phyloP scores from a whole-genome alignment of 2,329 filamentous ascomycete species.

The Scytalidium lignicola region DNA sequence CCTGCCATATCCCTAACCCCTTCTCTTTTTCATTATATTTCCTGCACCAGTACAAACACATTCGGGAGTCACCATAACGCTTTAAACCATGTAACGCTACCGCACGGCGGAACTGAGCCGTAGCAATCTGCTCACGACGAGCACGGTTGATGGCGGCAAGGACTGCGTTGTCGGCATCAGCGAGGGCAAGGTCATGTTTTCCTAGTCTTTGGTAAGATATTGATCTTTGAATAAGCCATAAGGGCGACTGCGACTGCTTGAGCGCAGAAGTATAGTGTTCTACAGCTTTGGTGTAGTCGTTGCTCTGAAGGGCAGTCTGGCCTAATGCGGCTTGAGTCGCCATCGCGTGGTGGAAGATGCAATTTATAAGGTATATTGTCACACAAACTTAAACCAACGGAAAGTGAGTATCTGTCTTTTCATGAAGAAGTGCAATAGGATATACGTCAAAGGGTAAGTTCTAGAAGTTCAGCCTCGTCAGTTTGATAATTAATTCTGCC shows the following conservation, averaged over 20 bases:
- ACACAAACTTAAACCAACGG: too few species aligned
- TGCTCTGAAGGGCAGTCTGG: conserved; percentile 54
- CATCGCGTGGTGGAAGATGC: conserved; percentile 33
- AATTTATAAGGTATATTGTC: too few species aligned
- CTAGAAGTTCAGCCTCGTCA: conserved; percentile 9
- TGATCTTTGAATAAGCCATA: conserved; percentile 78
- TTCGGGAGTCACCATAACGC: conserved; percentile 69
- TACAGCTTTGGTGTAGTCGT: conserved; percentile 65
- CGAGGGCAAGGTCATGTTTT: conserved; percentile 58
- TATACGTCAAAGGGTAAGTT: conserved; percentile 1
- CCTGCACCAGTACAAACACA: conserved; percentile 57
- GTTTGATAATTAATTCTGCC: conserved; percentile 2
- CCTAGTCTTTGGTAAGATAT: conserved; percentile 67
- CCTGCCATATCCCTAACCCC: conserved; percentile 51
- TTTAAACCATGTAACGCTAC: conserved; percentile 67
- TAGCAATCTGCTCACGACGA: conserved; percentile 68
- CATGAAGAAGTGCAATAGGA: background rate
- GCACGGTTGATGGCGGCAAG: conserved; percentile 59
- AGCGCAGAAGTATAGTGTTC: conserved; percentile 63
- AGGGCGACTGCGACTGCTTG: conserved; percentile 63
- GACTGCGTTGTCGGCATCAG: conserved; percentile 64
- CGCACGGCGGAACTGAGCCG: conserved; percentile 77
- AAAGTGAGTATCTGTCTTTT: background rate
- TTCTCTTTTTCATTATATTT: conserved; percentile 48
- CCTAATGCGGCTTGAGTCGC: conserved; percentile 43